Evolutionary conservation across 176 grass and related monocot genomes (phyloP).

Genomic region (Paspalum vaginatum): DNA sequence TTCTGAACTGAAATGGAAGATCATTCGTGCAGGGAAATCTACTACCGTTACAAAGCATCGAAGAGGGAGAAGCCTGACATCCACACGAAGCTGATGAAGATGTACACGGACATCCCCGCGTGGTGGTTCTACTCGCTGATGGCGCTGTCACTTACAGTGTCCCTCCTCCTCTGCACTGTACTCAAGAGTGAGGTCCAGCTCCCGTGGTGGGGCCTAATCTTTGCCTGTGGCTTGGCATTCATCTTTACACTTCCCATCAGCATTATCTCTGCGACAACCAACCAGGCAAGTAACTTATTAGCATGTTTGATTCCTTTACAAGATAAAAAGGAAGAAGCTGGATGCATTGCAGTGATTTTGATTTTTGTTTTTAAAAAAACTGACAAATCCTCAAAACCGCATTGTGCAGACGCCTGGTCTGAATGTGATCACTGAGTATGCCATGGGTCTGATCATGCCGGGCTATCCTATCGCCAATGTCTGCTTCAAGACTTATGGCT

Average conservation of each 20-base stretch:
- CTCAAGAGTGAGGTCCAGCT: conserved; percentile 76
- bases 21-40: conserved; percentile 66
- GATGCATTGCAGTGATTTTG: neutral
- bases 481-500: conserved; percentile 89
- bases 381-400: conserved; percentile 2
- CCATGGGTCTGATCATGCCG: conserved; percentile 73
- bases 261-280: conserved; percentile 86
- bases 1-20: conserved; percentile 34
- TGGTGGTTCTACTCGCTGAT: conserved; percentile 89
- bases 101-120: conserved; percentile 66
- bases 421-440: conserved; percentile 92
- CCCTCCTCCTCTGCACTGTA: conserved; percentile 71
- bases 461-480: conserved; percentile 88
- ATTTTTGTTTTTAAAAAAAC: neutral
- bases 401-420: conserved; percentile 73
- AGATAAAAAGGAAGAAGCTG: neutral
- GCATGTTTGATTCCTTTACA: conserved; percentile 4
- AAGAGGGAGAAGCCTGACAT: conserved; percentile 59
- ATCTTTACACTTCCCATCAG: conserved; percentile 83
- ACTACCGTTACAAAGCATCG: conserved; percentile 57
- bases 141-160: conserved; percentile 36
- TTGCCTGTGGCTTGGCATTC: conserved; percentile 80
- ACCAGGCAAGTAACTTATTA: conserved; percentile 57
- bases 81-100: conserved; percentile 77
- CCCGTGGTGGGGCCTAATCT: conserved; percentile 79